Base-by-base conservation (phyloP, 1,284 basidiomycete genomes). In the Trichosporon sp. region DNA sequence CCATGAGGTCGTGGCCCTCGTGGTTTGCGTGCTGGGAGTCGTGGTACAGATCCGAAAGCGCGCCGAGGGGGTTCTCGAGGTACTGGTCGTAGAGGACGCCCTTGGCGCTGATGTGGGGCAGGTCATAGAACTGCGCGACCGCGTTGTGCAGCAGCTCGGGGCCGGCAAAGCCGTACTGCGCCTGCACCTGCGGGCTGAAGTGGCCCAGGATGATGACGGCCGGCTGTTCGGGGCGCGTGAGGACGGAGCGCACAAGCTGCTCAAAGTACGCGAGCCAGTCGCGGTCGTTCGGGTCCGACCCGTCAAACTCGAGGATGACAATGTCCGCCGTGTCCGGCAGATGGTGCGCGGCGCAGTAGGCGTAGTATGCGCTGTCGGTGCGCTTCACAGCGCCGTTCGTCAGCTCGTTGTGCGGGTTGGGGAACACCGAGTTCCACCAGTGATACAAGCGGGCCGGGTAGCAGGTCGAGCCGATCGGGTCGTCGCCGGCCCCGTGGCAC, bases 361-460 rank as follows among this genome's bases (percentile, higher is more conserved):
- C 91, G 85, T 94, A 98, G 85, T 98, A 98, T 2, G 90, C 91
- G 3, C 94, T 94, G 83, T 91, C 91, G 46, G 93, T 94, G 66
- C 90, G 88, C 31, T 93, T 88, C 86, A 94, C 91, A 1, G 95
- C 96, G 38, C 95, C 96, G 81, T 97, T 97, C 16, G 96, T 98
- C 75, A 98, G 88, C 83, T 97, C 94, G 7, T 93, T 93, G 1
- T 92, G 92, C 0, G 94, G 94, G 83, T 98, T 92, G 0, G 95
- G 95, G 85, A 98, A 98, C 16, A 97, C 88, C 68, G 87, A 88
- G 84, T 96, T 94, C 91, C 94, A 96, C 95, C 96, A 98, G 71
- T 91, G 87, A 86, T 97, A 97, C 85, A 98, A 92, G 54, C 89
- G 88, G 46, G 92, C 90, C 0, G 95, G 94, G 83, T 96, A 98